A percentile compares a stretch with the other conserved stretches of the same genome.
Conservation (phyloP, 805 yeast species). For the Ogataea zsoltii region DNA sequence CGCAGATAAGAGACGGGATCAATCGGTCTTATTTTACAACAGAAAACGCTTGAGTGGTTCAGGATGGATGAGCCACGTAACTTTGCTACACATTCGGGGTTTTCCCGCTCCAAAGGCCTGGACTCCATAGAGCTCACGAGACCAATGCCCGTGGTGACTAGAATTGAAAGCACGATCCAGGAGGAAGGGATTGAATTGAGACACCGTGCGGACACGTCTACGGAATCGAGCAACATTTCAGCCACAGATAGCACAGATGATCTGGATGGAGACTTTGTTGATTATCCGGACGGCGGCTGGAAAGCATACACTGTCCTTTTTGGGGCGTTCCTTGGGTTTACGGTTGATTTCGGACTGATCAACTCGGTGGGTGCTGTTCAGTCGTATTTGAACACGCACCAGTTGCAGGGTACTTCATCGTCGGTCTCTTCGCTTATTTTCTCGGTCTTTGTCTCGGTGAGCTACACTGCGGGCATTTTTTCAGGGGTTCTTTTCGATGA, state of each 20-base stretch:
- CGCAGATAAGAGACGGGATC: too few species aligned
- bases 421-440: slow-evolving; percentile 65
- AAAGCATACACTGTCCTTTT: slow-evolving; percentile 55
- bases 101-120: background rate
- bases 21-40: too few species aligned
- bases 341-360: slow-evolving; percentile 54
- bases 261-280: slow-evolving; percentile 21
- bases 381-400: slow-evolving; percentile 57
- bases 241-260: slow-evolving; percentile 7
- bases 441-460: slow-evolving; percentile 52
- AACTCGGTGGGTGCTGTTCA: slow-evolving; percentile 65
- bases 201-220: slow-evolving; percentile 1
- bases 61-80: too few species aligned
- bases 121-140: background rate
- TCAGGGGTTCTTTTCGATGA: slow-evolving; percentile 61
- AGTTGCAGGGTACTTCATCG: slow-evolving; percentile 44
- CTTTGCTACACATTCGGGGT: background rate
- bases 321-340: slow-evolving; percentile 59
- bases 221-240: background rate
- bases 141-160: slow-evolving; percentile 2
- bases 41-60: too few species aligned
- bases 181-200: slow-evolving; percentile 11
- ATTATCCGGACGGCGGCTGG: slow-evolving; percentile 61
- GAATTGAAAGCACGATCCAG: background rate
- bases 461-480: slow-evolving; percentile 49